Evolutionary conservation across 2,329 filamentous ascomycete species (phyloP).

Genomic region (Calonectria pseudoturangicola): DNA sequence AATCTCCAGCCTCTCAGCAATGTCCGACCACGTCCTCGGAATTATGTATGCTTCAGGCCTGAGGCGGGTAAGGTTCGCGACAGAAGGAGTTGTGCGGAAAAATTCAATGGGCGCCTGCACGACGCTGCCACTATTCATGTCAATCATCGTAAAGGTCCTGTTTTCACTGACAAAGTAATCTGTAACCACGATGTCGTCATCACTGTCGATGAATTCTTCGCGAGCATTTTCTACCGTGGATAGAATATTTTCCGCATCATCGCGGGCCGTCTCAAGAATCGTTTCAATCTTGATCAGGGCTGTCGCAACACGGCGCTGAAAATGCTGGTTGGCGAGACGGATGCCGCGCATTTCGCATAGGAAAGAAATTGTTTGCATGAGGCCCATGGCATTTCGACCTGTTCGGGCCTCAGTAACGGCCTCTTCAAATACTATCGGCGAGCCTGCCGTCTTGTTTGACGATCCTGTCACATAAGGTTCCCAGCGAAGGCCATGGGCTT

Average conservation of each 20-base stretch:
- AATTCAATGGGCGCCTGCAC: conserved; percentile 23
- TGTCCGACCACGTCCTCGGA: conserved; percentile 2
- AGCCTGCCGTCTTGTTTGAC: background rate
- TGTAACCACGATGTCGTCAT: conserved; percentile 14
- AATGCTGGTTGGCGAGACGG: conserved; percentile 10
- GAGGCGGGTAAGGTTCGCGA: conserved; percentile 4
- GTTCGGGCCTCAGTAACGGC: conserved; percentile 16
- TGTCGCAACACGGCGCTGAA: background rate
- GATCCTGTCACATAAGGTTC: conserved; percentile 4
- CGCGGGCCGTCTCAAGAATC: background rate
- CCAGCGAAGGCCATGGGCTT: conserved; percentile 1
- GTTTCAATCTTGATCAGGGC: conserved; percentile 15
- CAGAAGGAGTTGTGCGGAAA: background rate
- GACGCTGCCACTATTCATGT: conserved; percentile 6
- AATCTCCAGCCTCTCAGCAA: conserved; percentile 4
- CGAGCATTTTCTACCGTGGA: background rate
- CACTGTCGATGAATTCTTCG: background rate
- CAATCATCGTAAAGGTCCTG: conserved; percentile 21
- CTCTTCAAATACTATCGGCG: background rate
- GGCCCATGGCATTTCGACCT: conserved; percentile 2
- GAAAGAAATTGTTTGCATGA: conserved; percentile 17
- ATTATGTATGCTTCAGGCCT: conserved; percentile 13
- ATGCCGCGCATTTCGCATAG: conserved; percentile 17
- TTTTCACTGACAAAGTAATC: conserved; percentile 16
- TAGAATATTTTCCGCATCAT: background rate